These are phyloP conservation scores for Neurospora sp. DNA, from an alignment of 2,329 filamentous ascomycete species.

Conservation along the genomic window DNA sequence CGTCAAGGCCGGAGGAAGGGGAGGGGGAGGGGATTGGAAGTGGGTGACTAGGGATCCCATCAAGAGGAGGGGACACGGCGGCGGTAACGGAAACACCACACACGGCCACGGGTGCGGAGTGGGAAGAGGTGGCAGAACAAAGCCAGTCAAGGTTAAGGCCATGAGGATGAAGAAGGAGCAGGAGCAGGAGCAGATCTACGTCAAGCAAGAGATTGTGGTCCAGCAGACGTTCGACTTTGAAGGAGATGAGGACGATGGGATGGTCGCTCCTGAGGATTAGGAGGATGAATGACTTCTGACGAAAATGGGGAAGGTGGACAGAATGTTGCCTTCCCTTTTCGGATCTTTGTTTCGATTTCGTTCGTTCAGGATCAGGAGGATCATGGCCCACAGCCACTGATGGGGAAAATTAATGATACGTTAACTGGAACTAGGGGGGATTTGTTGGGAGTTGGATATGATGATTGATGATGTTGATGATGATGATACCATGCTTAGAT, in stretches of 20 bases:
- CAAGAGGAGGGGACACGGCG: conserved; percentile 6
- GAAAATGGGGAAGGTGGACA: background rate
- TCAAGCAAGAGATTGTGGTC: conserved; percentile 1
- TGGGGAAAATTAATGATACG: background rate
- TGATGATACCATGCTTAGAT: background rate
- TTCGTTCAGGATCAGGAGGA: background rate
- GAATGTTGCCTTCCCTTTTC: background rate
- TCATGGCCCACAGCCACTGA: background rate
- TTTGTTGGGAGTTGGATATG: background rate
- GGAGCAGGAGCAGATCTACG: background rate
- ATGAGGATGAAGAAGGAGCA: background rate
- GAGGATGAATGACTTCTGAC: background rate
- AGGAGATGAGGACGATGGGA: background rate
- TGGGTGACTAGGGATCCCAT: background rate
- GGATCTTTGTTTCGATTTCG: background rate
- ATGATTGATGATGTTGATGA: background rate
- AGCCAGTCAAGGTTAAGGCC: background rate
- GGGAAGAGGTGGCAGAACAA: background rate
- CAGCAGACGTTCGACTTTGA: background rate
- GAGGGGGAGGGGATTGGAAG: background rate
- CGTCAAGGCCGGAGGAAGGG: background rate
- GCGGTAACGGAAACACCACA: conserved; percentile 25
- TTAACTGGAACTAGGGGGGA: background rate
- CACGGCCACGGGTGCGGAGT: background rate
- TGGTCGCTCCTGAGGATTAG: background rate